Base-by-base conservation (phyloP, 2,329 filamentous ascomycete genomes). In the Fusarium sp. region DNA sequence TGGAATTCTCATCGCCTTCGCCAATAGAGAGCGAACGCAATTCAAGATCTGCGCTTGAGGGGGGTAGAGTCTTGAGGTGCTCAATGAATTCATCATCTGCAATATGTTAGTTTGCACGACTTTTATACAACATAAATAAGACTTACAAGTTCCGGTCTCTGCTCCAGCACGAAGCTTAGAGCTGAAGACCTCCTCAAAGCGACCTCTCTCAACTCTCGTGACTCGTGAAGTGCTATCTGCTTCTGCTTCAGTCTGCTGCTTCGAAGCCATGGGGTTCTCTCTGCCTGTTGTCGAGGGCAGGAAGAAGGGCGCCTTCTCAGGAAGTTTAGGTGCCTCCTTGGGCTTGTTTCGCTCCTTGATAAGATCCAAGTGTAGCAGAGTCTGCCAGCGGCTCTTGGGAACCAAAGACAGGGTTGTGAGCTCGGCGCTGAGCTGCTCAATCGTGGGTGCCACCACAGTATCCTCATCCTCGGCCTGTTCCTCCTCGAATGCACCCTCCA, bases 261-360 rank as follows among this genome's bases (percentile, higher is more conserved):
- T 75, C 14, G 76, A 75, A 4, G 66, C 74, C 56, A 86, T 82
- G 2, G 80, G 78, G 2, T 79, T 79, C 6, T 76, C 79, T 8
- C 84, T 83, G 6, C 76, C 79, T 8, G 84, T 83, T 2, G 90
- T 82, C 0, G 90, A 90, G 0, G 94, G 93, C 6, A 98, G 84
- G 83, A 98, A 98, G 84, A 98, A 98, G 0, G 96, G 96, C 0
- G 95, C 95, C 75, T 96, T 97, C 77, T 97, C 93, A 0, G 96
- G 96, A 8, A 89, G 87, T 80, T 97, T 97, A 17, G 94, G 94
- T 0, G 94, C 88, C 78, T 97, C 94, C 69, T 89, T 94, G 1
- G 96, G 96, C 79, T 96, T 97, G 80, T 99, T 99, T 64, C 96
- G 92, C 79, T 94, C 88, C 81, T 94, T 92, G 76, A 99, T 97